Percentiles rank a stretch among this genome's conserved stretches.
phyloP scores from a whole-genome alignment of 2,329 filamentous ascomycete species.

The Ramularia endophylla region DNA sequence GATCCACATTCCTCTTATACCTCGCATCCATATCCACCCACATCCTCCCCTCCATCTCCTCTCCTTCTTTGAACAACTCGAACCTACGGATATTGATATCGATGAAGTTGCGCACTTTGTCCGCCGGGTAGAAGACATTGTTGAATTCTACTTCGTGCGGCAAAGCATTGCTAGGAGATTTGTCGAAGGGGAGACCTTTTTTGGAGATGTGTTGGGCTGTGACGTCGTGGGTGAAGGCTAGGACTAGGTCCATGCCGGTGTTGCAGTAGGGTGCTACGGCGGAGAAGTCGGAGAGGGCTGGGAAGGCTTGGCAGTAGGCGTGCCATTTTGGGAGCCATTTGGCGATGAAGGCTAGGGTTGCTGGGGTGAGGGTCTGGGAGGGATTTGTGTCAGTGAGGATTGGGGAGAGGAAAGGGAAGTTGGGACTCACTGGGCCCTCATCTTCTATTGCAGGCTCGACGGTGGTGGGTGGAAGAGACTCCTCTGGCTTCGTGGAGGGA shows the following conservation, averaged over 20 bases:
- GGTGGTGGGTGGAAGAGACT: too few species aligned
- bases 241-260: neutral
- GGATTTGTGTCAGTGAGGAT: too few species aligned
- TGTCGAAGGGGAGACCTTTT: neutral
- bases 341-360: neutral
- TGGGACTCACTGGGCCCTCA: too few species aligned
- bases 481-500: too few species aligned
- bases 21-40: neutral
- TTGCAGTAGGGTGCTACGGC: neutral
- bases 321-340: conserved; percentile 2
- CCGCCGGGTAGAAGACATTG: neutral
- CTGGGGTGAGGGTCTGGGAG: too few species aligned
- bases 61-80: neutral
- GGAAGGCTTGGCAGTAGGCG: neutral
- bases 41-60: neutral
- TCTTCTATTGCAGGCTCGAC: too few species aligned
- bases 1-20: neutral
- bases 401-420: too few species aligned
- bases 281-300: neutral
- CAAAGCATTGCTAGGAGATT: neutral
- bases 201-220: neutral
- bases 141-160: neutral
- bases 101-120: neutral
- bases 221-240: conserved; percentile 2
- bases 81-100: neutral